Percentiles rank a stretch among this genome's conserved stretches.
Conservation (phyloP, 1,139 yeast species). For the Pneumocystis carinii region DNA sequence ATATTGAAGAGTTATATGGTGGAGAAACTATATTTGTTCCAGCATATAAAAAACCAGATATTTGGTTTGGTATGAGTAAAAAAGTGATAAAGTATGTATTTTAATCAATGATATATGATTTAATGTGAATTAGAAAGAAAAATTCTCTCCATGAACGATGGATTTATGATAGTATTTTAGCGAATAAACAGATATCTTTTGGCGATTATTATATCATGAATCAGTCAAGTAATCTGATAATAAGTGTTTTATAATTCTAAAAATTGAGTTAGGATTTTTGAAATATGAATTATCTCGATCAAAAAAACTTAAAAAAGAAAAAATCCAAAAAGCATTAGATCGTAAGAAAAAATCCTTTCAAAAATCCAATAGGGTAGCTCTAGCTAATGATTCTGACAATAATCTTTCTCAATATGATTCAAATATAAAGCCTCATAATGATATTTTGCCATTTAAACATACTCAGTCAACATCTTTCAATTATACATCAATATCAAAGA, state of each 20-base stretch:
- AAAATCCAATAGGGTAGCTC: no score
- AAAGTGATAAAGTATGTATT: not conserved
- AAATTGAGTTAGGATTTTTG: not conserved
- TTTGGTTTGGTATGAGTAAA: not conserved
- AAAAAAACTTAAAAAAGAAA: not conserved
- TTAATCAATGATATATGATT: not conserved
- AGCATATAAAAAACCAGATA: not conserved
- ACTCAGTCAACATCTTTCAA: not conserved
- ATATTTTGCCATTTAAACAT: not conserved
- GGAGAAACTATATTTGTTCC: not conserved
- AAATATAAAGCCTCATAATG: not conserved
- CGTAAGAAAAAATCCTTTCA: no score
- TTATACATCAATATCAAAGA: not conserved
- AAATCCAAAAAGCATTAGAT: not conserved
- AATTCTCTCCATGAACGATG: not conserved
- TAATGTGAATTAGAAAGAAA: not conserved
- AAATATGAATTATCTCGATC: not conserved
- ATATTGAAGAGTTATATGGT: not conserved
- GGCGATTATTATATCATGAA: not conserved
- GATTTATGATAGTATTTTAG: not conserved
- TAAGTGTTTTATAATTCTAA: not conserved
- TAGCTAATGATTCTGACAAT: no score
- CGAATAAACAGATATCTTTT: not conserved
- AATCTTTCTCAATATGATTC: not conserved
- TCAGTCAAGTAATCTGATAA: not conserved